Conservation (phyloP, 2,329 filamentous ascomycete genomes). For the Phialophora verrucosa region DNA sequence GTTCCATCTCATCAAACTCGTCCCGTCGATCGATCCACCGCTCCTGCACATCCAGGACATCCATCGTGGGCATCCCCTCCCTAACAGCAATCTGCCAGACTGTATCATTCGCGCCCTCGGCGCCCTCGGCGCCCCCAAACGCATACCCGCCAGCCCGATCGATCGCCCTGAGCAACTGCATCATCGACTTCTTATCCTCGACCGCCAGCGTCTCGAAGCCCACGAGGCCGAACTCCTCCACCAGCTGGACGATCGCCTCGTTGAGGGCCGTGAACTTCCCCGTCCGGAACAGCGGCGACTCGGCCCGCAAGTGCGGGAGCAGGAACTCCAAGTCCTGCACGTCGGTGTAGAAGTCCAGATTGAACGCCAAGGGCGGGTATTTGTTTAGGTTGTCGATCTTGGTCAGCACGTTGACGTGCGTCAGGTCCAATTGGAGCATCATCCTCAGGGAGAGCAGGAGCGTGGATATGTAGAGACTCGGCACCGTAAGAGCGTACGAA, state of each 20-base stretch:
- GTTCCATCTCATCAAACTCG: conserved; percentile 81
- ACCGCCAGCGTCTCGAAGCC: conserved; percentile 92
- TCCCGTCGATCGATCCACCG: conserved; percentile 92
- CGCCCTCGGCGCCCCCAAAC: conserved; percentile 86
- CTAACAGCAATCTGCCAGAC: conserved; percentile 98
- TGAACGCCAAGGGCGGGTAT: conserved; percentile 88
- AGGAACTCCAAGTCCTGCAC: conserved; percentile 90
- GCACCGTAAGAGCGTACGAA: conserved; percentile 89
- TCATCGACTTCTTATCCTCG: conserved; percentile 97
- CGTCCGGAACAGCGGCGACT: conserved; percentile 69
- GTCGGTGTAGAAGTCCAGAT: conserved; percentile 96
- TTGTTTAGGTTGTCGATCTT: conserved; percentile 94
- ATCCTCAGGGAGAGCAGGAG: conserved; percentile 89
- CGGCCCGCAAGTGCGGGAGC: conserved; percentile 77
- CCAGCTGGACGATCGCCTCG: conserved; percentile 80
- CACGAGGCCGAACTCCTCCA: conserved; percentile 88
- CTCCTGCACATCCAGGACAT: conserved; percentile 89
- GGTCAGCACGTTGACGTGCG: conserved; percentile 92
- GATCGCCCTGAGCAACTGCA: conserved; percentile 84
- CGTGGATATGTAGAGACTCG: conserved; percentile 93
- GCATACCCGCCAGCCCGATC: conserved; percentile 92
- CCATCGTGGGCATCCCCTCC: conserved; percentile 70
- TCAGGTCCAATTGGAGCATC: conserved; percentile 98
- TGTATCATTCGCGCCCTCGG: conserved; percentile 90
- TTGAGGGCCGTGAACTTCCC: conserved; percentile 83